Base-by-base conservation (phyloP, 2,329 filamentous ascomycete species). In the Colletotrichum liaoningense region DNA sequence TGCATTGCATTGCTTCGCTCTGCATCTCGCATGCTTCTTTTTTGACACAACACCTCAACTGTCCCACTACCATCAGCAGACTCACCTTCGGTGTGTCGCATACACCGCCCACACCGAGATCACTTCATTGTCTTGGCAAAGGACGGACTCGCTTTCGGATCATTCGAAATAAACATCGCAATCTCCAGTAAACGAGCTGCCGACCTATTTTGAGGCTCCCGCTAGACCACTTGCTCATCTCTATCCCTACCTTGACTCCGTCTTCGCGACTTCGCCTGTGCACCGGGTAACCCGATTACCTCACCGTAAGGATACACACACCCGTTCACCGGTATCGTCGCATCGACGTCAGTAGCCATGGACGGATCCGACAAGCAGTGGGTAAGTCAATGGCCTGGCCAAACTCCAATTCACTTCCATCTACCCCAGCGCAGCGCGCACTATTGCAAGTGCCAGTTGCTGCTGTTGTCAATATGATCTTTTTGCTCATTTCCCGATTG, bases 281-380 rank as follows among this genome's bases (percentile, higher is more conserved):
- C 49, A 22, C 49, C 62, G 33, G 33, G 14, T 22, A n/a, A 38
- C 55, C 42, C 55, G 28, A 65, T 49, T 30, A 56, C 19, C 30
- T 55, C 19, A 26, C 49, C 28, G 16, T 19, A 42, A 42, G 38
- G 38, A 16, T 19, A 52, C 12, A 42, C 12, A 42, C 38, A 16
- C 52, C 16, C 24, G 30, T 22, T 19, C 22, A 30, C 3, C 24
- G 9, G 52, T 38, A 49, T 46, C 11, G 19, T 42, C 38, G 28
- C 60, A n/a, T 56, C 24, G 11, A 64, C 42, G 33, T 52, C 66
- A 30, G 38, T 38, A 62, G 26, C 64, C 59, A 63, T 64, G 75
- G 78, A 79, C 67, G 76, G 78, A 16, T 68, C 71, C 69, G 85
- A 88, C 78, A 88, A 89, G 80, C 81, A 86, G 75, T 88, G 86